phyloP scores from a whole-genome alignment of 2,329 filamentous ascomycete species.

The Penicillium sp. region DNA sequence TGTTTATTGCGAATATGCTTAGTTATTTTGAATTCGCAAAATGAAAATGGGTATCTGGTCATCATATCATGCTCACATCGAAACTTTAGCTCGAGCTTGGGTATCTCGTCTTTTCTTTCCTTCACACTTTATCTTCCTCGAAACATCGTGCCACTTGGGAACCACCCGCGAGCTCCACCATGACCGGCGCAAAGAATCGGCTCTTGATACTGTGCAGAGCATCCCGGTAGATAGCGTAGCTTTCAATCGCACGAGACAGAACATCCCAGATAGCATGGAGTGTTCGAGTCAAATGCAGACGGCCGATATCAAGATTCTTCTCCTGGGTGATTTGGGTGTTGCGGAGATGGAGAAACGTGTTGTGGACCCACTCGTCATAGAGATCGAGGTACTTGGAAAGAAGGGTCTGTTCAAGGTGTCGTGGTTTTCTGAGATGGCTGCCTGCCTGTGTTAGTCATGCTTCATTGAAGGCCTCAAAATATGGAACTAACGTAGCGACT shows the following conservation, averaged over 20 bases:
- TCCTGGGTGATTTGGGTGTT: conserved; percentile 19
- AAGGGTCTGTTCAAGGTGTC: conserved; percentile 20
- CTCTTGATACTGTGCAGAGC: conserved; percentile 14
- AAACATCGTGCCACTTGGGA: neutral
- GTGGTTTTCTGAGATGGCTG: conserved; percentile 23
- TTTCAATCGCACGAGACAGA: conserved; percentile 20
- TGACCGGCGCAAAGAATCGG: conserved; percentile 12
- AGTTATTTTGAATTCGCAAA: neutral
- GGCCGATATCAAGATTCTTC: conserved; percentile 3
- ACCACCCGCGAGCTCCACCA: neutral
- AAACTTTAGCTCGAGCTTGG: neutral
- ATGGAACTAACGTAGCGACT: conserved; percentile 20
- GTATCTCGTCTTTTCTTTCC: neutral
- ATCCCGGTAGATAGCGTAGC: conserved; percentile 18
- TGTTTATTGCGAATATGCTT: neutral
- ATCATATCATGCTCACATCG: neutral
- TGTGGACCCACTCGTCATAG: conserved; percentile 29
- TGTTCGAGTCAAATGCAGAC: conserved; percentile 11
- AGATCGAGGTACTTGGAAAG: conserved; percentile 24
- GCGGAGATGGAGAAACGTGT: conserved; percentile 20
- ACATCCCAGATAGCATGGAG: conserved; percentile 21
- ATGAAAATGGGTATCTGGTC: neutral
- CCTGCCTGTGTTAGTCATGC: neutral
- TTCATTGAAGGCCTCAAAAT: neutral
- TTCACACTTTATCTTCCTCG: neutral